Base-by-base conservation (phyloP, 2,329 filamentous ascomycete genomes). In the Hypoxylon sp. region DNA sequence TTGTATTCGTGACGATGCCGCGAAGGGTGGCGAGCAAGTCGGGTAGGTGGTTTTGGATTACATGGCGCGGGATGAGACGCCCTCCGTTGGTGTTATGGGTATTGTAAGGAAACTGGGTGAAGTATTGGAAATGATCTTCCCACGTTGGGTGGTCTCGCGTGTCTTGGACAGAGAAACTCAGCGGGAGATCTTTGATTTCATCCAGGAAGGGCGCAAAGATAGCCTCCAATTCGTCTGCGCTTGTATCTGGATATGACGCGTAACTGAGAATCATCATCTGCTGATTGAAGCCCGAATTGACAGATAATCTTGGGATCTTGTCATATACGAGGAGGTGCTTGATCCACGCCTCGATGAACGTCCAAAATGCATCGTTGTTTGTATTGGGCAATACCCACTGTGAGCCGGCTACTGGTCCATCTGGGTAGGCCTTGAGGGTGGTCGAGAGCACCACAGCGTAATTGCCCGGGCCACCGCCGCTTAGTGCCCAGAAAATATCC, bases 121-220 rank as follows among this genome's bases (percentile, higher is more conserved):
- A 39, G 37, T 39, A 39, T 39, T 39, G 37, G 37, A 39, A 39
- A n/a, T 39, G 37, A 39, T 39, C 37, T 39, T 39, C 37, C 37
- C 37, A 39, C 37, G 37, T 39, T n/a, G 37, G 37, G 37, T 39
- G 37, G 37, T 39, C 37, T n/a, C 37, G 37, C 37, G 37, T 39
- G 37, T 39, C 37, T 39, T 5, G 37, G 37, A 39, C 37, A n/a
- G 37, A 39, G 37, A 39, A 39, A 9, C 37, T 39, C 37, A 39
- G 37, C 37, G 37, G 37, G 37, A 39, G 37, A 39, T 39, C 37
- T 39, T 39, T 39, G 37, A 39, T 39, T 39, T 39, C 37, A n/a
- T 39, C 37, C 37, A 39, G 37, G 37, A 39, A 39, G 37, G 37
- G 37, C 37, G 37, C 37, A n/a, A 39, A 39, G 37, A 39, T n/a